Percentiles rank a stretch among this genome's conserved stretches.
Evolutionary conservation across 148 eudicot species (phyloP).

Genomic region (Camellia granthamiana): DNA sequence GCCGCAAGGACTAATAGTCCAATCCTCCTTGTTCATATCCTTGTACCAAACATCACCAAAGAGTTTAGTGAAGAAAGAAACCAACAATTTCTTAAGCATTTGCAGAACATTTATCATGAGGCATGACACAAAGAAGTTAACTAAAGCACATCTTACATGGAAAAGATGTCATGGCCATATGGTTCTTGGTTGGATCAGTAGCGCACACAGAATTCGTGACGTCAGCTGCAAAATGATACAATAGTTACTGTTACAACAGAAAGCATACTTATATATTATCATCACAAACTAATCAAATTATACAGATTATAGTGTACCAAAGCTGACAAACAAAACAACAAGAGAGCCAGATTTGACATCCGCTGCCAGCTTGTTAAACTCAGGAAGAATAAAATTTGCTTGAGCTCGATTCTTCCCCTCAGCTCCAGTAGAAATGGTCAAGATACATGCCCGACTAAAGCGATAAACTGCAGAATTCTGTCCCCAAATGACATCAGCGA

Average conservation of each 20-base stretch:
- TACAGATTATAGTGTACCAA: slow-evolving; percentile 48
- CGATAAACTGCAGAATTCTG: slow-evolving; percentile 81
- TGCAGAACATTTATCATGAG: neutral
- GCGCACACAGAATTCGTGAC: slow-evolving; percentile 28
- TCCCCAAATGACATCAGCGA: slow-evolving; percentile 41
- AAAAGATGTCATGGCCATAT: slow-evolving; percentile 36
- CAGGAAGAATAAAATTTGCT: slow-evolving; percentile 76
- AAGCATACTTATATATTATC: neutral
- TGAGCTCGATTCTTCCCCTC: slow-evolving; percentile 43
- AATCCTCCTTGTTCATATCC: too few species aligned
- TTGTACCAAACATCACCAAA: too few species aligned
- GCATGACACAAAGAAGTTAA: neutral
- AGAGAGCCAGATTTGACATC: slow-evolving; percentile 67
- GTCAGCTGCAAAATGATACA: slow-evolving; percentile 41
- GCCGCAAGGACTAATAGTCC: neutral
- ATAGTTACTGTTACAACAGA: slow-evolving; percentile 1
- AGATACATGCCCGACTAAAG: slow-evolving; percentile 53
- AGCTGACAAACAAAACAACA: slow-evolving; percentile 69
- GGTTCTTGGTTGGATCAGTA: slow-evolving; percentile 40
- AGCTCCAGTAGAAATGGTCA: slow-evolving; percentile 42
- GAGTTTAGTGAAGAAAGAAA: too few species aligned
- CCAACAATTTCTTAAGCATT: neutral
- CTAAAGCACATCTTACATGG: slow-evolving; percentile 49
- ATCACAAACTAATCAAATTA: neutral
- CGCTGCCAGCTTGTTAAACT: slow-evolving; percentile 68